Base-by-base conservation (phyloP, 805 yeast species). In the Spathaspora sp. region DNA sequence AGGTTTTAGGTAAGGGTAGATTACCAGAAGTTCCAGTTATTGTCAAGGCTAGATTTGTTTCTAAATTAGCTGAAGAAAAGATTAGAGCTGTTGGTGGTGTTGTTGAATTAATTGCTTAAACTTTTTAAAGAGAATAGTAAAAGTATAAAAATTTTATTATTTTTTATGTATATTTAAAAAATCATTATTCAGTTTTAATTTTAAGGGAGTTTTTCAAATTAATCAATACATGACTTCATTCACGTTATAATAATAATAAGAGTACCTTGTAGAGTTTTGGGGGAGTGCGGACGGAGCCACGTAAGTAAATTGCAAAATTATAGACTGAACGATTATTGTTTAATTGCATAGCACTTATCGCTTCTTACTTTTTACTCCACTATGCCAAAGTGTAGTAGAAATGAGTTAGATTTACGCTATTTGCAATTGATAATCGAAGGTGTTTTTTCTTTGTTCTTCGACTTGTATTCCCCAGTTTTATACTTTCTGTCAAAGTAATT, bases 51-150 rank as follows among this genome's bases (percentile, higher is more conserved):
- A 93, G 99, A 88, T 94, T 87, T 76, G 99, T 94, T 70, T 91
- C 97, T 70, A 87, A 92, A 82, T 87, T 91, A 76, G 99, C 99
- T 76, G 99, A 94, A 87, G 92, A 94, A 85, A 94, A 93, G 86
- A 94, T 94, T 85, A 90, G 89, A 86, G 98, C 96, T 76, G 99
- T 87, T 76, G 99, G 99, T 83, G 99, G 99, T 89, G 99, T 89
- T 75, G 96, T 94, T 78, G 99, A 94, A 85, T 89, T 94, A 76
- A 80, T 94, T 77, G 99, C 99, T 80, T 94, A 90, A 87, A 62
- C 68, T 49, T 44, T 48, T 44, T 51, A 42, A 49, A 47, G 26
- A 23, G 26, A 23, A 23, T 23, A 23, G 26, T 23, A 23, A 23
- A 23, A 6, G 26, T 23, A 23, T 23, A 23, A 23, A 46, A 49